Percentiles rank a stretch among this genome's conserved stretches.
Conservation (phyloP, 352 stramenopile genomes). For the Saprolegnia parasitica region DNA sequence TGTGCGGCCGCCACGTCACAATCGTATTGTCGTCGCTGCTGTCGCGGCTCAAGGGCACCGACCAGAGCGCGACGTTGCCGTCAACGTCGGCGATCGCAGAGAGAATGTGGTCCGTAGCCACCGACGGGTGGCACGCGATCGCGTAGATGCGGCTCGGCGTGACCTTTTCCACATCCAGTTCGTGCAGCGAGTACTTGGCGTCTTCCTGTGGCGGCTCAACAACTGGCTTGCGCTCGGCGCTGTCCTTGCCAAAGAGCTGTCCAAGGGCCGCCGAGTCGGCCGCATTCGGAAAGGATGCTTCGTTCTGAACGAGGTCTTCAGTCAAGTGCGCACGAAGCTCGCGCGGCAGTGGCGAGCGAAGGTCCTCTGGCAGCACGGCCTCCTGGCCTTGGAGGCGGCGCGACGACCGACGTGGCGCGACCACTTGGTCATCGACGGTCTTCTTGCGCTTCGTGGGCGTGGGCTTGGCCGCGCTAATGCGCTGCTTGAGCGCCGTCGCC, state of each 20-base stretch:
- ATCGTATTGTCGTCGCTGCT: constrained; percentile 37
- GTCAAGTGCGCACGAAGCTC: constrained; percentile 37
- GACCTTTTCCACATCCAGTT: constrained; percentile 66
- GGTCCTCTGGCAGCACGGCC: constrained; percentile 35
- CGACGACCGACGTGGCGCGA: constrained; percentile 36
- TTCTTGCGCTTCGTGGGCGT: not conserved
- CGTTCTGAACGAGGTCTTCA: constrained; percentile 34
- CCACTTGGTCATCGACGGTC: constrained; percentile 45
- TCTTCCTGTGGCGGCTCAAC: not conserved
- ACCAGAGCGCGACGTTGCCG: constrained; percentile 70
- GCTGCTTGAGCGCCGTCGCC: not conserved
- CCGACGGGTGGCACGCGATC: constrained; percentile 58
- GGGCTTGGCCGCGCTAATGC: not conserved
- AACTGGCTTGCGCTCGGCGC: not conserved
- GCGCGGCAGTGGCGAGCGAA: constrained; percentile 29
- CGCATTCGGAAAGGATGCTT: constrained; percentile 11
- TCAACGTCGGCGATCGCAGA: constrained; percentile 69
- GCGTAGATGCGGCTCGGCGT: constrained; percentile 69
- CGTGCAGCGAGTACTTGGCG: constrained; percentile 41
- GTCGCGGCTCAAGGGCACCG: constrained; percentile 29
- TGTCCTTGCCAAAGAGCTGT: constrained; percentile 25
- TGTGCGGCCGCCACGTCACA: constrained; percentile 64
- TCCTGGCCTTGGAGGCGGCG: constrained; percentile 38
- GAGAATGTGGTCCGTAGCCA: constrained; percentile 49
- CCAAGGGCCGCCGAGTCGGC: constrained; percentile 45